Percentiles rank a stretch among this genome's conserved stretches.
Conservation (phyloP, 2,329 filamentous ascomycete species). For the Emericellopsis atlantica region DNA sequence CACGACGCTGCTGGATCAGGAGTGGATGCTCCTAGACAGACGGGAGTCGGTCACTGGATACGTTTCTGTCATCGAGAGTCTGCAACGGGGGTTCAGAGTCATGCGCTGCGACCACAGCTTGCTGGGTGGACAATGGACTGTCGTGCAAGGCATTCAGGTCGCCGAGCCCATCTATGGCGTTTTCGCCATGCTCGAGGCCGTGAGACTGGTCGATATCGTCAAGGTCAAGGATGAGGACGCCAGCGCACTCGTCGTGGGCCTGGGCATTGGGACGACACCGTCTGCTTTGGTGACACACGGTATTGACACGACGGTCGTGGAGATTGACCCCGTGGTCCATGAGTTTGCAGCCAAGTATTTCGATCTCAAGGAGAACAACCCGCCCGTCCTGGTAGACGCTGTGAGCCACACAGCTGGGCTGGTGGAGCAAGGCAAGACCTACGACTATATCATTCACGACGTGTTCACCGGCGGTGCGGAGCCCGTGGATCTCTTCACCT, state of each 20-base stretch:
- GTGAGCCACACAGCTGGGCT: conserved; percentile 49
- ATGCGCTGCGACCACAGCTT: conserved; percentile 92
- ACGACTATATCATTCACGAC: conserved; percentile 92
- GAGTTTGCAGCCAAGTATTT: conserved; percentile 78
- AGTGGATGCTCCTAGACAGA: conserved; percentile 68
- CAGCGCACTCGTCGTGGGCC: conserved; percentile 78
- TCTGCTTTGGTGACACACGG: conserved; percentile 77
- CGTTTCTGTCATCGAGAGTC: conserved; percentile 75
- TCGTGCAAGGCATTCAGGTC: conserved; percentile 37
- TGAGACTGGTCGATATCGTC: conserved; percentile 58
- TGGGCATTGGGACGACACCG: conserved; percentile 86
- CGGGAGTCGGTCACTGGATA: conserved; percentile 85
- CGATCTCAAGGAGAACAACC: conserved; percentile 63
- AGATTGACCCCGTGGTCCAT: conserved; percentile 85
- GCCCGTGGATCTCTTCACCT: conserved; percentile 76
- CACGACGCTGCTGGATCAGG: conserved; percentile 45
- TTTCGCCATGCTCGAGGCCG: conserved; percentile 91
- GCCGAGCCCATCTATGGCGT: conserved; percentile 88
- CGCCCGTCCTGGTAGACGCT: conserved; percentile 71
- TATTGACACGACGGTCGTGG: conserved; percentile 85
- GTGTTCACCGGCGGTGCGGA: conserved; percentile 96
- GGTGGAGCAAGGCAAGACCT: conserved; percentile 35
- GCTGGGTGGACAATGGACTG: conserved; percentile 82
- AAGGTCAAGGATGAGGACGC: conserved; percentile 38
- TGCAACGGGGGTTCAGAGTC: conserved; percentile 58